Percentiles rank a stretch among this genome's conserved stretches.
Conservation (phyloP, 2,329 filamentous ascomycete species). For the Phaeosphaeria sp. region DNA sequence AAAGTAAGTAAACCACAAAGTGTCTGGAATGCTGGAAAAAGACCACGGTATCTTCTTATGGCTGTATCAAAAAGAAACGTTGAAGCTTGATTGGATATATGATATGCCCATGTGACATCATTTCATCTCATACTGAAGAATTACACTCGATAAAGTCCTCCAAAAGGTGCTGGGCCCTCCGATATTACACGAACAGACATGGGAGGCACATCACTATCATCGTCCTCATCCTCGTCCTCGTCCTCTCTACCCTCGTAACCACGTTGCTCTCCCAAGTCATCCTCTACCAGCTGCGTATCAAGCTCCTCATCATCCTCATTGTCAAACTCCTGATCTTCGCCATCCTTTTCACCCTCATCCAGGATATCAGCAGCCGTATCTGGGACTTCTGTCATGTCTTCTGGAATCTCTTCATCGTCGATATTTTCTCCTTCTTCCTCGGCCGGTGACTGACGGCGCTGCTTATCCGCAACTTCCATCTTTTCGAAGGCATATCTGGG, state of each 20-base stretch:
- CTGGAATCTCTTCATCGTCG: conserved; percentile 32
- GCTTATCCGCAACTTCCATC: conserved; percentile 24
- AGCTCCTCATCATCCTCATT: conserved; percentile 21
- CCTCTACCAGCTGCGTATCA: conserved; percentile 7
- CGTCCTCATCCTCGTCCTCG: conserved; percentile 25
- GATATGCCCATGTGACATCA: too few species aligned
- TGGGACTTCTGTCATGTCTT: conserved; percentile 40
- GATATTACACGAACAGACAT: conserved; percentile 20
- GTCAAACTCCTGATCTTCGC: conserved; percentile 19
- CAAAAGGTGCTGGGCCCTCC: conserved; percentile 30
- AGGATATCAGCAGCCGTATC: conserved; percentile 32
- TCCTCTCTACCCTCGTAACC: conserved; percentile 20
- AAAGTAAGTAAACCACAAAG: background rate
- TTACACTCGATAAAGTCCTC: conserved; percentile 29
- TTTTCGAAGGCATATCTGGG: conserved; percentile 43
- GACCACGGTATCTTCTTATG: too few species aligned
- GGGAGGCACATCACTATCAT: conserved; percentile 19
- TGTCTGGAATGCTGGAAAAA: too few species aligned
- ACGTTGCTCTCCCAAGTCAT: conserved; percentile 22
- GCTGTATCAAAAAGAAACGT: too few species aligned
- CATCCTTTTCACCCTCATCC: conserved; percentile 27
- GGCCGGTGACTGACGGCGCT: conserved; percentile 3
- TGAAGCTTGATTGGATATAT: too few species aligned
- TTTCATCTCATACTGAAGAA: too few species aligned
- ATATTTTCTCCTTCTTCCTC: conserved; percentile 16